phyloP scores from a whole-genome alignment of 2,329 filamentous ascomycete genomes.

The Diaporthe citriasiana region DNA sequence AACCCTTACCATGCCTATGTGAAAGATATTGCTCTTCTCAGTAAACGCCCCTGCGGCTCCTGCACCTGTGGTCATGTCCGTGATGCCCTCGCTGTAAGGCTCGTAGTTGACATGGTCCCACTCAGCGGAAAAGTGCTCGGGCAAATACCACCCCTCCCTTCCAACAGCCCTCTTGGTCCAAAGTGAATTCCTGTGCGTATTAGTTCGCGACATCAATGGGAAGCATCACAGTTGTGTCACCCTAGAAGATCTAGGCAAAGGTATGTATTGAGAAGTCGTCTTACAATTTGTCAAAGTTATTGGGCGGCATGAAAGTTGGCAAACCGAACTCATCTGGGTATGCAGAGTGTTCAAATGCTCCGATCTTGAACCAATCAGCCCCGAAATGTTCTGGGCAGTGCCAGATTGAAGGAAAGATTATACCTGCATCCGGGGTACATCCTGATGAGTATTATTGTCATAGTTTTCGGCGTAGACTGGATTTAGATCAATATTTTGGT shows the following conservation, averaged over 20 bases:
- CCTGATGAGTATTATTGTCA: neutral
- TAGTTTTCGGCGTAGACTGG: neutral
- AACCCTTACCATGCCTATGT: neutral
- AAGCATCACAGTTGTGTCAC: too few relatives aligned
- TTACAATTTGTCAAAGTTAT: neutral
- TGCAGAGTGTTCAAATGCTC: neutral
- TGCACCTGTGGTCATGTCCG: neutral
- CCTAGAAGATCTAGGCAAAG: too few relatives aligned
- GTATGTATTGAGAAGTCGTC: neutral
- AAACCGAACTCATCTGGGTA: neutral
- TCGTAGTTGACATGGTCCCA: constrained; percentile 38
- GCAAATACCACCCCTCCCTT: neutral
- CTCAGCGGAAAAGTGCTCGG: constrained; percentile 29
- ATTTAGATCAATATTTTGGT: neutral
- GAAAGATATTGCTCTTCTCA: constrained; percentile 32
- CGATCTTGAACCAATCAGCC: neutral
- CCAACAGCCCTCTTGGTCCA: neutral
- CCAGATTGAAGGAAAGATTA: neutral
- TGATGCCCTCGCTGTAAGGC: constrained; percentile 31
- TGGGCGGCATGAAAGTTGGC: neutral
- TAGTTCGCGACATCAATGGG: neutral
- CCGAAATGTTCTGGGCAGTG: too few relatives aligned
- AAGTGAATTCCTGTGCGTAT: neutral
- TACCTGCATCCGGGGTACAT: constrained; percentile 23
- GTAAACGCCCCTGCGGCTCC: constrained; percentile 2